Conservation (phyloP, 768 basidiomycete genomes). For the Termitomyces heimii region DNA sequence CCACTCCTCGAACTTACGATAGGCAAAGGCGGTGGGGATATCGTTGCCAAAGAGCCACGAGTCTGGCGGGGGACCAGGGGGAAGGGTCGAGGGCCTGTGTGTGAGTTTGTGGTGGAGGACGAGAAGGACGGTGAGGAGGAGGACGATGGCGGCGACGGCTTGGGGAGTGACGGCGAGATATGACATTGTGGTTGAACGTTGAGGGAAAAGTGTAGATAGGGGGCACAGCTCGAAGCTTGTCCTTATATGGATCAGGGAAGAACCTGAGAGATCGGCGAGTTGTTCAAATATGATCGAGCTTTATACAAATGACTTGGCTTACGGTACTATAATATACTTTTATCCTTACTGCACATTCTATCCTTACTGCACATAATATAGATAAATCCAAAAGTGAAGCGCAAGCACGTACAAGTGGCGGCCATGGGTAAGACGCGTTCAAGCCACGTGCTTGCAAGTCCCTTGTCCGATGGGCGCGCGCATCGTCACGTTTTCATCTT, state of each 20-base stretch:
- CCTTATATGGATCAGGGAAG: neutral
- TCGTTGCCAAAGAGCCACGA: conserved; percentile 32
- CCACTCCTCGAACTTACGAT: conserved; percentile 53
- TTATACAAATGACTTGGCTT: neutral
- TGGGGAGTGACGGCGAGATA: conserved; percentile 9
- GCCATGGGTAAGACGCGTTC: neutral
- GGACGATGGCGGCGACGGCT: conserved; percentile 22
- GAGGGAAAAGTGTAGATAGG: neutral
- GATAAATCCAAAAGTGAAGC: neutral
- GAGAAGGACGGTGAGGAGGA: conserved; percentile 23
- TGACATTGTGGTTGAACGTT: neutral
- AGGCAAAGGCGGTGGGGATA: conserved; percentile 35
- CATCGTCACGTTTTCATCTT: neutral
- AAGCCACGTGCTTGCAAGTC: neutral
- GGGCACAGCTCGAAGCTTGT: neutral
- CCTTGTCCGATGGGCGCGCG: conserved; percentile 7
- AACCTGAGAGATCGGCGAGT: neutral
- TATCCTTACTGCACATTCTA: too few species aligned
- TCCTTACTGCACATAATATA: too few species aligned
- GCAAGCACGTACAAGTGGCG: neutral
- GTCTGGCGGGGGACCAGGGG: conserved; percentile 38
- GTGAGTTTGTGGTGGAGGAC: conserved; percentile 23
- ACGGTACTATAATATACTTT: neutral
- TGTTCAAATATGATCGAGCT: neutral
- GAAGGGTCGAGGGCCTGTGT: conserved; percentile 23